A percentile compares a stretch with the other conserved stretches of the same genome.
These are phyloP conservation scores for Linaria vulgaris DNA, from an alignment of 257 asterid genomes.

Conservation along the genomic window DNA sequence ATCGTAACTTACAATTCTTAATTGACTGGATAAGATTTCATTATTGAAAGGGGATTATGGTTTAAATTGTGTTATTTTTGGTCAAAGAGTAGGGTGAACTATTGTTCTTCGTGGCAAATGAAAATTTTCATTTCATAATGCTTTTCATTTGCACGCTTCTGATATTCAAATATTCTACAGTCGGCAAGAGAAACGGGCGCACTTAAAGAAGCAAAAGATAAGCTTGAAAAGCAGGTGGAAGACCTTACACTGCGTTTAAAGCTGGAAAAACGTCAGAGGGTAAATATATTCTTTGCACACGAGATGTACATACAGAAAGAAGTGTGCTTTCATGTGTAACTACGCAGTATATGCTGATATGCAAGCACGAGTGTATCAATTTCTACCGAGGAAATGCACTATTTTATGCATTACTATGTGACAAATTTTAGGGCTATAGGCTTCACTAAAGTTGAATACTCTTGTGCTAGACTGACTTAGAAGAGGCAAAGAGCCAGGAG, in stretches of 20 bases:
- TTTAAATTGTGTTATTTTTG: not conserved
- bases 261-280: conserved; percentile 96
- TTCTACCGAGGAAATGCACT: not conserved
- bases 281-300: conserved; percentile 36
- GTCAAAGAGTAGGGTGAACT: conserved; percentile 7
- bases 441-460: conserved; percentile 22
- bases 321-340: not conserved
- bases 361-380: not conserved
- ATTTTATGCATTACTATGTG: not conserved
- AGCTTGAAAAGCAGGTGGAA: conserved; percentile 98
- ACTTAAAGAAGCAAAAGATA: conserved; percentile 93
- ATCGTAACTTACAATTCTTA: not conserved
- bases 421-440: conserved; percentile 13
- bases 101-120: conserved; percentile 1
- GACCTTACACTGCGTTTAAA: conserved; percentile 91
- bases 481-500: conserved; percentile 76
- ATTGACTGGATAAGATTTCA: conserved; percentile 21
- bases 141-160: conserved; percentile 9
- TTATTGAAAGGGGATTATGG: conserved; percentile 8
- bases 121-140: conserved; percentile 5
- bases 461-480: conserved; percentile 70
- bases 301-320: conserved; percentile 14
- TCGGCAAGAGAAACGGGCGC: conserved; percentile 98
- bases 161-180: conserved; percentile 44
- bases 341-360: conserved; percentile 2